phyloP scores from a whole-genome alignment of 2,329 filamentous ascomycete genomes.

The Colletotrichum destructivum region DNA sequence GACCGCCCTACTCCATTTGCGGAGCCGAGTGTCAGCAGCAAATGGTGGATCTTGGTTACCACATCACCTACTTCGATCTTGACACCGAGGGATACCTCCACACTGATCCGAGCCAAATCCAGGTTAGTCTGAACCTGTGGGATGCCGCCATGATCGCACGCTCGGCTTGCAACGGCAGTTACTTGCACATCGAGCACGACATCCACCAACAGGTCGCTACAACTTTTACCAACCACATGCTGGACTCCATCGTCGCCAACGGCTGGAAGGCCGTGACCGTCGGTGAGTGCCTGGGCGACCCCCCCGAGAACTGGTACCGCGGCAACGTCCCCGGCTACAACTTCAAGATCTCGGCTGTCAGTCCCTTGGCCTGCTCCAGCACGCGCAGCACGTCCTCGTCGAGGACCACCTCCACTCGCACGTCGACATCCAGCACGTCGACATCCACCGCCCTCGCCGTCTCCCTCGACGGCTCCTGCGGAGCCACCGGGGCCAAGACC shows the following conservation, averaged over 20 bases:
- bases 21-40: constrained; percentile 43
- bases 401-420: constrained; percentile 25
- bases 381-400: constrained; percentile 39
- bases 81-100: constrained; percentile 50
- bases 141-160: constrained; percentile 50
- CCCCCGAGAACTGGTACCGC: constrained; percentile 63
- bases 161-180: constrained; percentile 47
- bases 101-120: constrained; percentile 43
- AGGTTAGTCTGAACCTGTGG: constrained; percentile 52
- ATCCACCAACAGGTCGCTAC: constrained; percentile 60
- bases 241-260: constrained; percentile 44
- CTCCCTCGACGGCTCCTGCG: constrained; percentile 54
- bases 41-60: constrained; percentile 40
- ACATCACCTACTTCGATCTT: constrained; percentile 44
- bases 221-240: constrained; percentile 56
- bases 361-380: constrained; percentile 20
- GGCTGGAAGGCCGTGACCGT: constrained; percentile 57
- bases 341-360: constrained; percentile 38
- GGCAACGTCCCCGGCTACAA: constrained; percentile 45
- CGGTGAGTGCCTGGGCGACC: constrained; percentile 63
- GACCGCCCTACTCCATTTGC: constrained; percentile 45
- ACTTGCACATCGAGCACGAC: constrained; percentile 56
- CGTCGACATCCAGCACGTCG: constrained; percentile 23
- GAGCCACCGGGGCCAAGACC: constrained; percentile 47
- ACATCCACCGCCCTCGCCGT: constrained; percentile 45